A percentile compares a stretch with the other conserved stretches of the same genome.
Evolutionary conservation across 768 basidiomycete genomes (phyloP).

Genomic region (Lyophyllum shimeji): DNA sequence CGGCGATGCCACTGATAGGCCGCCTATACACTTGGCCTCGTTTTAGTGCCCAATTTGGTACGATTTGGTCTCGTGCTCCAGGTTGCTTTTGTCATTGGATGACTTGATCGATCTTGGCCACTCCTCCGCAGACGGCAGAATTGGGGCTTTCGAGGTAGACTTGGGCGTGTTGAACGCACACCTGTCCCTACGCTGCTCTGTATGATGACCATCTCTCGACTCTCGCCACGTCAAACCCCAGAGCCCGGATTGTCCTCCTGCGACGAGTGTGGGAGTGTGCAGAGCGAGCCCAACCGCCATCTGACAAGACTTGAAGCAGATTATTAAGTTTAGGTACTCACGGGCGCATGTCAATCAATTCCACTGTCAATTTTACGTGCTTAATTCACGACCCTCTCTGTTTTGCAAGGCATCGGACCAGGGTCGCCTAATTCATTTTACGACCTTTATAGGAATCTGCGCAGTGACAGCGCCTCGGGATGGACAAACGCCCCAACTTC

Average conservation of each 20-base stretch:
- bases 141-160: neutral
- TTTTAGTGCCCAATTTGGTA: too few species aligned
- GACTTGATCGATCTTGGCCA: neutral
- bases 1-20: too few species aligned
- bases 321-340: neutral
- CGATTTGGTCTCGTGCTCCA: neutral
- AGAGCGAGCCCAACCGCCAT: too few species aligned
- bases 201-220: neutral
- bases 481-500: neutral
- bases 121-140: neutral
- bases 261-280: neutral
- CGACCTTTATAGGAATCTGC: constrained; percentile 6
- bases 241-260: neutral
- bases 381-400: neutral
- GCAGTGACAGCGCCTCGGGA: neutral
- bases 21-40: too few species aligned
- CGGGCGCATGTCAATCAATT: neutral
- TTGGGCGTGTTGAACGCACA: neutral
- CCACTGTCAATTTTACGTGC: neutral
- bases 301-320: neutral
- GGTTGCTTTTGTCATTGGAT: neutral
- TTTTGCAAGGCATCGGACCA: constrained; percentile 1
- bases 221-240: neutral
- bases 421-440: neutral
- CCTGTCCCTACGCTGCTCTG: neutral